phyloP scores from a whole-genome alignment of 768 basidiomycete genomes.

The Ephemerocybe angulata region DNA sequence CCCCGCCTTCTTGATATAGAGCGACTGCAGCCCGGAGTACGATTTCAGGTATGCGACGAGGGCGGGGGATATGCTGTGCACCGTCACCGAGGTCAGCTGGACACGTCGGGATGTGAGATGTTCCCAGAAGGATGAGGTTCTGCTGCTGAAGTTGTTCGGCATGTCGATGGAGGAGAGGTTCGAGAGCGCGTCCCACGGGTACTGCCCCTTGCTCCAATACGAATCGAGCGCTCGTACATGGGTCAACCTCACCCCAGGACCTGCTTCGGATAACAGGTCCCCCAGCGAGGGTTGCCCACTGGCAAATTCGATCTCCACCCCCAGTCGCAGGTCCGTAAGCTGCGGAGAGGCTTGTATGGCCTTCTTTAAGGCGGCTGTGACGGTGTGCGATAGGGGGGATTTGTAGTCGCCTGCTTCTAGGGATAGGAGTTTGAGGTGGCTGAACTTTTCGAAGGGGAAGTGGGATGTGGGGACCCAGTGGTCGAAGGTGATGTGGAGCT shows the following conservation, averaged over 20 bases:
- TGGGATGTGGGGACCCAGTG: background rate
- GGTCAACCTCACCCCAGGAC: constrained; percentile 1
- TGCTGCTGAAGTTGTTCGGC: background rate
- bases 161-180: constrained; percentile 3
- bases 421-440: background rate
- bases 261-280: too few species aligned
- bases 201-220: background rate
- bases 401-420: background rate
- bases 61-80: background rate
- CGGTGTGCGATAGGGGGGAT: background rate
- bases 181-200: background rate
- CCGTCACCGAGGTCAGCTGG: background rate
- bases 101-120: background rate
- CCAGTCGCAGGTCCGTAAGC: background rate
- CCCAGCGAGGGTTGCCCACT: constrained; percentile 1
- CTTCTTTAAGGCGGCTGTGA: background rate
- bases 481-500: constrained; percentile 5
- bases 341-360: background rate
- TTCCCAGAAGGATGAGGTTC: background rate
- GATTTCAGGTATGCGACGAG: background rate
- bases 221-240: background rate
- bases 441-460: constrained; percentile 10
- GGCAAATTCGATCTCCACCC: background rate
- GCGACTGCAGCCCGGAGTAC: background rate
- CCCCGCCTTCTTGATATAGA: background rate